phyloP scores from a whole-genome alignment of 2,329 filamentous ascomycete species.

The Escovopsis sp. region DNA sequence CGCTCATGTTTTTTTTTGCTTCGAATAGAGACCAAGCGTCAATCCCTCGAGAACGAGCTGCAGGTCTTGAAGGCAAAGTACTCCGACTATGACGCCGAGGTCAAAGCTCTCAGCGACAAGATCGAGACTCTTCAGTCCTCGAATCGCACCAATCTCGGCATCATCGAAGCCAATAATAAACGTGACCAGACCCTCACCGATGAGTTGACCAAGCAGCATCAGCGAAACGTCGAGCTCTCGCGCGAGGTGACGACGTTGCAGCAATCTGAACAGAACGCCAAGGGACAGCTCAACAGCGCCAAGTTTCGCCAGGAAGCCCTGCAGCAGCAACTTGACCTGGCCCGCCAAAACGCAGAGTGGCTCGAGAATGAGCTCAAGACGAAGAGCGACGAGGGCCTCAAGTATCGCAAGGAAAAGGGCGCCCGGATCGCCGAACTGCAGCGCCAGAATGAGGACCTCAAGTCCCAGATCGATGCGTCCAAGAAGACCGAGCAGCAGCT shows the following conservation, averaged over 20 bases:
- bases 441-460: constrained; percentile 74
- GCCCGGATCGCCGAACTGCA: constrained; percentile 79
- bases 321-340: constrained; percentile 77
- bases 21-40: constrained; percentile 55
- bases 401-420: constrained; percentile 89
- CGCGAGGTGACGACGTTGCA: constrained; percentile 72
- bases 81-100: constrained; percentile 35
- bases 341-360: constrained; percentile 87
- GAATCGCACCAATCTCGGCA: constrained; percentile 76
- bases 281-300: constrained; percentile 63
- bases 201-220: constrained; percentile 77
- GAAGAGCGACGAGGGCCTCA: constrained; percentile 73
- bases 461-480: constrained; percentile 59
- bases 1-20: neutral
- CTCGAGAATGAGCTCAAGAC: constrained; percentile 83
- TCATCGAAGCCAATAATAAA: constrained; percentile 79
- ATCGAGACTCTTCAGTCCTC: constrained; percentile 80
- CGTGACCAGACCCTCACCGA: constrained; percentile 75
- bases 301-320: constrained; percentile 85
- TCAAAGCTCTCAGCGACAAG: constrained; percentile 64
- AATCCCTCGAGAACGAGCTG: constrained; percentile 67
- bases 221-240: constrained; percentile 70
- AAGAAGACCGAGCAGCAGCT: constrained; percentile 69
- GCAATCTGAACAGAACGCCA: constrained; percentile 68
- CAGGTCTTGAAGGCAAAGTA: constrained; percentile 15